Conservation (phyloP, 352 stramenopile species). For the Aphanomyces stellatus region DNA sequence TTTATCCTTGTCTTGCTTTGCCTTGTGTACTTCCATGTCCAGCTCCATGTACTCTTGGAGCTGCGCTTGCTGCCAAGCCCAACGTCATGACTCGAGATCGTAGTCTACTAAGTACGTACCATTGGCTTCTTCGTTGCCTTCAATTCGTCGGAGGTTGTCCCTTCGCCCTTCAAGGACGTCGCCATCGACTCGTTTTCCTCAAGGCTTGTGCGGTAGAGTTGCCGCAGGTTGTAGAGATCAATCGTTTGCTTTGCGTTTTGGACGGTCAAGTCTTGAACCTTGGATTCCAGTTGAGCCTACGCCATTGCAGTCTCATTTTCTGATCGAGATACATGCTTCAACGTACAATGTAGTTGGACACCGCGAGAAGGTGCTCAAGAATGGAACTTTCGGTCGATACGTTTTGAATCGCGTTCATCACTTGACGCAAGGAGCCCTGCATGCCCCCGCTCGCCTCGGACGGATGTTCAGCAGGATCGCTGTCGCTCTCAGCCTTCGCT, state of each 20-base stretch:
- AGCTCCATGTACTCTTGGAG: slow-evolving; percentile 18
- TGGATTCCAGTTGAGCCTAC: neutral
- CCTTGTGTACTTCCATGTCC: slow-evolving; percentile 15
- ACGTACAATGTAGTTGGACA: no score
- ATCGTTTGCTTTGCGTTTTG: neutral
- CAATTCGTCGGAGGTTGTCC: neutral
- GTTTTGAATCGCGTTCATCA: no score
- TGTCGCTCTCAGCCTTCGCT: neutral
- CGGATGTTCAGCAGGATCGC: no score
- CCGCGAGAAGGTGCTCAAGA: no score
- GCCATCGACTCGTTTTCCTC: slow-evolving; percentile 12
- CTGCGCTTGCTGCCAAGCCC: neutral
- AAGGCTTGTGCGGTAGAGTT: neutral
- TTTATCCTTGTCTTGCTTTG: slow-evolving; percentile 9
- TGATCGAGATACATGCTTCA: no score
- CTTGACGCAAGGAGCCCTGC: no score
- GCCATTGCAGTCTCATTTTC: no score
- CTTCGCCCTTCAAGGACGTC: no score
- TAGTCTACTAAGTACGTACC: no score
- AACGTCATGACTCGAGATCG: no score
- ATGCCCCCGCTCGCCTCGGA: no score
- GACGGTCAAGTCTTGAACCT: neutral
- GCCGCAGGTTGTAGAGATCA: neutral
- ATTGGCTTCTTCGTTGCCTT: neutral
- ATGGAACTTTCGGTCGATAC: no score